These are phyloP conservation scores for Sutorius australiensis DNA, from an alignment of 768 basidiomycete species.

Conservation along the genomic window DNA sequence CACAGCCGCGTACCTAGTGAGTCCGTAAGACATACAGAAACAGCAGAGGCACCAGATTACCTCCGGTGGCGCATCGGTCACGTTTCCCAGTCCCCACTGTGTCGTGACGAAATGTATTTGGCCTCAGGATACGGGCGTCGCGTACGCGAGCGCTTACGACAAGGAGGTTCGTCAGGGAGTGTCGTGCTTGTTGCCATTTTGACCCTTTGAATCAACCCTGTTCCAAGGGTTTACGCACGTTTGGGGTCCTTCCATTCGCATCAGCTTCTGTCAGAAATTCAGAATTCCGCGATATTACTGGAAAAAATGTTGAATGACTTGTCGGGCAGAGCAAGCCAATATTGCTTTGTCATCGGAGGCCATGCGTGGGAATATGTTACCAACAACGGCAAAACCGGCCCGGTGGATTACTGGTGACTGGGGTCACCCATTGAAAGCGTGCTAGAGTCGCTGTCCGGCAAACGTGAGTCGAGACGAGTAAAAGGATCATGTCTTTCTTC, in stretches of 20 bases:
- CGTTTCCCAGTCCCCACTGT: neutral
- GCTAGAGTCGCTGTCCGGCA: neutral
- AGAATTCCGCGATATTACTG: neutral
- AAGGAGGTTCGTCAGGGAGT: neutral
- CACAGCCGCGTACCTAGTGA: slow-evolving; percentile 3
- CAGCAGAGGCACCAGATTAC: slow-evolving; percentile 14
- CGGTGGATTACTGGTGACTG: neutral
- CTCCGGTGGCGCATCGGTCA: slow-evolving; percentile 13
- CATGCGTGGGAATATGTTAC: neutral
- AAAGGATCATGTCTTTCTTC: neutral
- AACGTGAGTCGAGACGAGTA: neutral
- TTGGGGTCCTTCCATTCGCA: neutral
- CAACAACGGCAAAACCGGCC: no score
- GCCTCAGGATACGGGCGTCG: neutral
- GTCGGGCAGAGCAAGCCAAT: no score
- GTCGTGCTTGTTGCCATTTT: neutral
- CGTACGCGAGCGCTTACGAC: neutral
- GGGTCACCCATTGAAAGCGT: neutral
- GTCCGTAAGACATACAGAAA: neutral
- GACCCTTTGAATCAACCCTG: neutral
- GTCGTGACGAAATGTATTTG: neutral
- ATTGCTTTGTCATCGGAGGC: neutral
- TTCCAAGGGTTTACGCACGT: neutral
- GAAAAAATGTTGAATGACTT: neutral
- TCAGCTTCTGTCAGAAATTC: neutral